Conservation (phyloP, 2,329 filamentous ascomycete genomes). For the Phoma herbarum region DNA sequence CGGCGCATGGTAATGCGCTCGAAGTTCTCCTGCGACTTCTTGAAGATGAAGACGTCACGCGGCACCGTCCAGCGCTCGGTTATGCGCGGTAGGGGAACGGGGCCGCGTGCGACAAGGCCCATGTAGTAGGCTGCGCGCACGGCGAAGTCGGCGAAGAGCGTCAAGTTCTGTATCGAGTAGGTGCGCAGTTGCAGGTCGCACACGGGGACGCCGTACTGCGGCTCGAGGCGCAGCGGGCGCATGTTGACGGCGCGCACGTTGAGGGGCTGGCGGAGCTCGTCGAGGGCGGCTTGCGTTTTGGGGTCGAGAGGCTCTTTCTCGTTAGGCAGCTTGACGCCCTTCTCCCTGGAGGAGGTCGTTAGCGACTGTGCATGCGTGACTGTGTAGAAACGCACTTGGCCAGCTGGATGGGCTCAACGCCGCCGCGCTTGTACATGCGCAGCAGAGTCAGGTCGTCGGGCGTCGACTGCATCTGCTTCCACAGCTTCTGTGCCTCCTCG, state of each 20-base stretch:
- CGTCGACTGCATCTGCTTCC: conserved; percentile 42
- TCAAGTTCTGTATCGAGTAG: conserved; percentile 86
- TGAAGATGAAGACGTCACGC: conserved; percentile 88
- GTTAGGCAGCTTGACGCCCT: conserved; percentile 43
- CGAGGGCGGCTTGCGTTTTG: conserved; percentile 43
- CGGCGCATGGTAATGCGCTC: conserved; percentile 87
- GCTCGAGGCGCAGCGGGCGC: conserved; percentile 78
- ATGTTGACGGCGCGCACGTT: conserved; percentile 87
- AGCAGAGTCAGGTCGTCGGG: conserved; percentile 45
- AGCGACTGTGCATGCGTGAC: background rate
- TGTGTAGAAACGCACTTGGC: conserved; percentile 39
- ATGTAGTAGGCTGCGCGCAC: conserved; percentile 95
- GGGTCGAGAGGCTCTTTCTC: conserved; percentile 42
- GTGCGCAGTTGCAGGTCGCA: conserved; percentile 94
- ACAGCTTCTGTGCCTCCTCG: conserved; percentile 40
- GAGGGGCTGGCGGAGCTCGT: conserved; percentile 63
- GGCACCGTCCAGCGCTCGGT: conserved; percentile 96
- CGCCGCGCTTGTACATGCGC: conserved; percentile 43
- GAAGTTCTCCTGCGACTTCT: conserved; percentile 98
- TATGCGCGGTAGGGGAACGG: conserved; percentile 84
- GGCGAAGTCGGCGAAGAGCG: conserved; percentile 95
- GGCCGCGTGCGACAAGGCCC: conserved; percentile 83
- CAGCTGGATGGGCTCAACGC: conserved; percentile 47
- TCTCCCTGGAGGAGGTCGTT: conserved; percentile 32
- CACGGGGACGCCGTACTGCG: conserved; percentile 79